Evolutionary conservation across 1,284 basidiomycete genomes (phyloP).

Genomic region (Agaricales sp.): DNA sequence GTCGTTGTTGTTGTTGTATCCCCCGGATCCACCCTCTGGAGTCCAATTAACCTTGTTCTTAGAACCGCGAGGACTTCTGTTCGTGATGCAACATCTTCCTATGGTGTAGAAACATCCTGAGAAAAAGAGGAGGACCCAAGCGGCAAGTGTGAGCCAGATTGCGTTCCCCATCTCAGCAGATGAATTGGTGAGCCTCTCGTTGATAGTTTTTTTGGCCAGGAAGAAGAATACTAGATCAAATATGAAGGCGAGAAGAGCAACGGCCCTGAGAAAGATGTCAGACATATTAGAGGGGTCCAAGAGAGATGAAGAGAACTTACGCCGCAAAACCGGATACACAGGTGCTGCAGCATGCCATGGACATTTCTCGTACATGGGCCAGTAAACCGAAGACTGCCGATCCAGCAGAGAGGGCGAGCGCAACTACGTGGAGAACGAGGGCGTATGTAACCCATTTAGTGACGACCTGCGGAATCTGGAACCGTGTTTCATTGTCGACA

Average conservation of each 20-base stretch:
- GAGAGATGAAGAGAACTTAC: not conserved
- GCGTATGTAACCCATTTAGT: conserved; percentile 89
- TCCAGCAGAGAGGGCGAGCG: conserved; percentile 59
- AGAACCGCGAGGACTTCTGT: conserved; percentile 35
- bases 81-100: conserved; percentile 68
- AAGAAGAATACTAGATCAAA: conserved; percentile 85
- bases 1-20: conserved; percentile 15
- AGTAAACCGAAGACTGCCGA: conserved; percentile 73
- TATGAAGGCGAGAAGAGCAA: conserved; percentile 74
- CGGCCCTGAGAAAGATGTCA: conserved; percentile 14
- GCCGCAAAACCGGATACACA: conserved; percentile 75
- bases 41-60: conserved; percentile 20
- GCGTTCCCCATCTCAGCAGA: conserved; percentile 68
- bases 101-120: conserved; percentile 78
- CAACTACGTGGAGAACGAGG: conserved; percentile 81
- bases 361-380: conserved; percentile 77
- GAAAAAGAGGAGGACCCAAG: conserved; percentile 77
- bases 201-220: conserved; percentile 70
- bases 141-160: conserved; percentile 79
- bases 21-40: conserved; percentile 13
- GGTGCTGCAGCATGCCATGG: conserved; percentile 77
- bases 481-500: conserved; percentile 49
- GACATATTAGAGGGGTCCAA: not conserved
- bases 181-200: conserved; percentile 45
- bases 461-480: conserved; percentile 67